Evolutionary conservation across 345 rosid genomes (phyloP).

Genomic region (Stellera chamaejasme): DNA sequence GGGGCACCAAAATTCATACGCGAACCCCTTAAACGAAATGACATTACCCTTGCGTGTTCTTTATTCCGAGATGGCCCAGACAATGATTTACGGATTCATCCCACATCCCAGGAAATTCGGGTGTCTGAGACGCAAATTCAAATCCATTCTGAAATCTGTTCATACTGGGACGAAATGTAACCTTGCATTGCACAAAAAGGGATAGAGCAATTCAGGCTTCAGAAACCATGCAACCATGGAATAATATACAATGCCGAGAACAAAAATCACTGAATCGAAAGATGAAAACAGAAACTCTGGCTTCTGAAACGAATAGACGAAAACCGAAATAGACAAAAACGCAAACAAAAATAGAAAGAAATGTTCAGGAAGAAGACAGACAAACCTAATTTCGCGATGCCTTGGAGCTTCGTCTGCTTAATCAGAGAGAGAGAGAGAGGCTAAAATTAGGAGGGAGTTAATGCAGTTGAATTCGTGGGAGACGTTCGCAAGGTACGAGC

Average conservation of each 20-base stretch:
- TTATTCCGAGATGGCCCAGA: conserved; percentile 3
- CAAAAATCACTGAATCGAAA: too few relatives aligned
- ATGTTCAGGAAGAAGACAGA: background rate
- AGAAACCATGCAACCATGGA: too few relatives aligned
- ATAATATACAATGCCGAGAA: too few relatives aligned
- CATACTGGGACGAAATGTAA: too few relatives aligned
- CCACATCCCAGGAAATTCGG: too few relatives aligned
- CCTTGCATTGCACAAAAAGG: too few relatives aligned
- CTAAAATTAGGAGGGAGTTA: conserved; percentile 26
- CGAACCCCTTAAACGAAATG: conserved; percentile 9
- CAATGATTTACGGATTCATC: too few relatives aligned
- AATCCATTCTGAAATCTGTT: too few relatives aligned
- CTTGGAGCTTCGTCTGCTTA: background rate
- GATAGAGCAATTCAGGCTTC: too few relatives aligned
- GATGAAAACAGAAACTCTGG: background rate
- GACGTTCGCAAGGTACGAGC: too few relatives aligned
- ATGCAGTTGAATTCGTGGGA: background rate
- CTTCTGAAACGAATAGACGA: conserved; percentile 1
- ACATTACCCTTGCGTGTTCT: conserved; percentile 1
- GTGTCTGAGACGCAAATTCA: too few relatives aligned
- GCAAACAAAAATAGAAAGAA: conserved; percentile 1
- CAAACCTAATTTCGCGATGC: conserved; percentile 5
- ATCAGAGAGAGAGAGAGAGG: conserved; percentile 8
- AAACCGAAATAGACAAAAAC: background rate
- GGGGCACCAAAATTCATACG: background rate